These are phyloP conservation scores for Trypanosoma lewisi DNA, from an alignment of 208 protist genomes.

Conservation along the genomic window DNA sequence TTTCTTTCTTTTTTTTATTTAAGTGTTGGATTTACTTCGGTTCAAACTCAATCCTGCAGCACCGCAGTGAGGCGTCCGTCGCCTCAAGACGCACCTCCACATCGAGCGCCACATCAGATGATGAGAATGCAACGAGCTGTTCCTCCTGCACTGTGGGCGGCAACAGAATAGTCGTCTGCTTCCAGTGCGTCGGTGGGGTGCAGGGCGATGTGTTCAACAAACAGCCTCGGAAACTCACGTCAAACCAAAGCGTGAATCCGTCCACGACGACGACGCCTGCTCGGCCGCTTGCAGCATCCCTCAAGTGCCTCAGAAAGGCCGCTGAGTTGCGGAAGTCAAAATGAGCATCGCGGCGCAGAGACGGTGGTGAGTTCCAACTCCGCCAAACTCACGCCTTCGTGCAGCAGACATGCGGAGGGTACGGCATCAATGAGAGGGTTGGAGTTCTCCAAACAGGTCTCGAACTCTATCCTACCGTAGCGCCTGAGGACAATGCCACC, in stretches of 20 bases:
- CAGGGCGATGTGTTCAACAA: slow-evolving; percentile 57
- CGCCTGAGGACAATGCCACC: slow-evolving; percentile 45
- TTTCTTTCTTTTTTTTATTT: slow-evolving; percentile 1
- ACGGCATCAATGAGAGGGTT: slow-evolving; percentile 63
- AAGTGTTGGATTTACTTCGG: slow-evolving; percentile 25
- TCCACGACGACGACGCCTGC: slow-evolving; percentile 31
- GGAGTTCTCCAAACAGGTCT: slow-evolving; percentile 31
- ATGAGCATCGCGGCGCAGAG: slow-evolving; percentile 21
- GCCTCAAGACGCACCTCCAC: slow-evolving; percentile 32
- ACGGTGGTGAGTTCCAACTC: slow-evolving; percentile 31
- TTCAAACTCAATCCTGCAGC: slow-evolving; percentile 60
- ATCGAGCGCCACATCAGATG: slow-evolving; percentile 24
- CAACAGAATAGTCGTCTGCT: slow-evolving; percentile 81
- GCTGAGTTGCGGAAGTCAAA: slow-evolving; percentile 38
- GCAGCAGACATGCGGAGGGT: slow-evolving; percentile 43
- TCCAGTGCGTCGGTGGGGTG: slow-evolving; percentile 82
- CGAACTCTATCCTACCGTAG: slow-evolving; percentile 47
- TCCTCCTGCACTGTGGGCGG: slow-evolving; percentile 39
- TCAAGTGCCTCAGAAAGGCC: slow-evolving; percentile 13
- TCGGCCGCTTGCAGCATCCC: slow-evolving; percentile 3
- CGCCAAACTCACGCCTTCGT: slow-evolving; percentile 42
- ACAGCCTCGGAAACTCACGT: slow-evolving; percentile 38
- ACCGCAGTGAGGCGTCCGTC: slow-evolving; percentile 34
- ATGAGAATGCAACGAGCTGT: slow-evolving; percentile 37
- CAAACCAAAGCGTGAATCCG: slow-evolving; percentile 80